Base-by-base conservation (phyloP, 352 stramenopile genomes). In the Peronospora farinosa region DNA sequence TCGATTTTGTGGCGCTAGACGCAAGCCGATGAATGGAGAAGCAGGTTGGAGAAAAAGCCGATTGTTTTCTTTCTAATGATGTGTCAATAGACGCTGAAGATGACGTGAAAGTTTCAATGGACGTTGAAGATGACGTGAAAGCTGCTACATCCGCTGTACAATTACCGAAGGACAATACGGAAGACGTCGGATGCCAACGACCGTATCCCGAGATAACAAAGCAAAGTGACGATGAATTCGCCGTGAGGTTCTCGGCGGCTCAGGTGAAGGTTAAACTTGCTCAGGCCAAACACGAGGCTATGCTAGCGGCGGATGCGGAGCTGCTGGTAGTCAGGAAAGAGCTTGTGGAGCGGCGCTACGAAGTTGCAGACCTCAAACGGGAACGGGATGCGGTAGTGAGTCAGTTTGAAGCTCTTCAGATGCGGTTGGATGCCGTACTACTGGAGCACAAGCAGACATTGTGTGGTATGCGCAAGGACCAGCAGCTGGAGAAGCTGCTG, bases 221-320 rank as follows among this genome's bases (percentile, higher is more conserved):
- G 19, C 39, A 35, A 27, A 27, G 23, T 5, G 36, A 33, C 8
- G 47, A 63, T 17, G 60, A 73, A 19, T 70, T 67, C 48, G 39
- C 17, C 9, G 38, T 49, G 32, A 40, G 48, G 11, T 79, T 79
- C 40, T 85, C 76, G 6, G 45, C 40, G 16, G 72, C 65, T 16
- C 77, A 88, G 47, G 7, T 88, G 27, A 61, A 70, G 25, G 63
- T 56, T 21, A 78, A 78, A 40, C 55, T 80, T 37, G 69, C 77
- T 30, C 72, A 82, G 47, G 70, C 72, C 28, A 77, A 74, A 8
- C 54, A 80, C 5, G 74, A 86, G 36, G 52, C 65, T 7, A 83
- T 78, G 41, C 62, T 83, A 41, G 64, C 52, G n/a, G 63, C 65
- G 4, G 61, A 86, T 25, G 72, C 65, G 3, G 63, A 84, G 45